Percentiles rank a stretch among this genome's conserved stretches.
phyloP scores from a whole-genome alignment of 2,329 filamentous ascomycete genomes.

The Didymellaceae sp. region DNA sequence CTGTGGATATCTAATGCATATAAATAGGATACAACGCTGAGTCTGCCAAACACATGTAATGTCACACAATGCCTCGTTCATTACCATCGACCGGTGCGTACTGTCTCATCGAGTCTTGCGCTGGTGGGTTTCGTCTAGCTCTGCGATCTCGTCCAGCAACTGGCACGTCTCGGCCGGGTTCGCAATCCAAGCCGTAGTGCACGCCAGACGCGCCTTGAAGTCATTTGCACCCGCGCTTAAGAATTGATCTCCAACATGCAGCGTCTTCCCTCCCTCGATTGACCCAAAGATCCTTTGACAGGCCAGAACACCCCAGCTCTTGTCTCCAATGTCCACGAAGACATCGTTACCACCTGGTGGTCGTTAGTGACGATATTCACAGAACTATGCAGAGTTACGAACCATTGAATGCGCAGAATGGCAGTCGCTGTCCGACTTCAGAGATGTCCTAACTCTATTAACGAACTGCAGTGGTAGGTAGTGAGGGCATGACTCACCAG shows the following conservation, averaged over 20 bases:
- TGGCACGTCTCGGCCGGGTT: conserved; percentile 90
- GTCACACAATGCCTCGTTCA: neutral
- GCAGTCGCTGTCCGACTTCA: conserved; percentile 70
- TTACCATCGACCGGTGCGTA: neutral
- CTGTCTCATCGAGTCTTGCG: conserved; percentile 41
- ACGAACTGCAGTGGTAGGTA: neutral
- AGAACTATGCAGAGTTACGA: conserved; percentile 11
- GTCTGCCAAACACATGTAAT: conserved; percentile 10
- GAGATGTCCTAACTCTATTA: conserved; percentile 67
- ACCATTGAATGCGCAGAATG: conserved; percentile 97
- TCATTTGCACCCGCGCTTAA: conserved; percentile 89
- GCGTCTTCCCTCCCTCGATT: conserved; percentile 76
- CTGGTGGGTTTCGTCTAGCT: conserved; percentile 50
- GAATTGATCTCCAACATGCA: conserved; percentile 97
- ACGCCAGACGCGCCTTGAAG: conserved; percentile 91
- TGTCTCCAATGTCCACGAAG: conserved; percentile 98
- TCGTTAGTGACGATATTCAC: conserved; percentile 22
- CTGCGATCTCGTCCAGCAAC: conserved; percentile 79
- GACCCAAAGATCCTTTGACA: conserved; percentile 89
- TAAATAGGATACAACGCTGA: conserved; percentile 14
- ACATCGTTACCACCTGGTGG: conserved; percentile 81
- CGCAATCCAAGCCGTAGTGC: conserved; percentile 96
- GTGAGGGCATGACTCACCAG: conserved; percentile 53
- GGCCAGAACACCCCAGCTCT: conserved; percentile 91
- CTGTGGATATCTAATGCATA: conserved; percentile 11